phyloP scores from a whole-genome alignment of 495 filamentous ascomycete genomes.

The Talaromyces liani region DNA sequence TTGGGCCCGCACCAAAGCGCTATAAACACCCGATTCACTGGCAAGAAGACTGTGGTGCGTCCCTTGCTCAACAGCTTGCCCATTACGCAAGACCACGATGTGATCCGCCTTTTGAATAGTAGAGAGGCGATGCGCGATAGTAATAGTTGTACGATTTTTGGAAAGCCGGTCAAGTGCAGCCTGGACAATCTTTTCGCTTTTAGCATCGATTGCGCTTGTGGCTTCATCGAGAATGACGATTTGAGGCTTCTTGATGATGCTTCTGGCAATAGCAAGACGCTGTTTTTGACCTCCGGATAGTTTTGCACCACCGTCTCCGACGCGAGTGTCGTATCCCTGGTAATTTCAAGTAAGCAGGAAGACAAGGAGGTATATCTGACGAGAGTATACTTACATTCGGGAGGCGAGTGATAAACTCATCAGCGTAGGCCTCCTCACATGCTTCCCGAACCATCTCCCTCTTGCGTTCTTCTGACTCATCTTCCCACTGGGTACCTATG shows the following conservation, averaged over 20 bases:
- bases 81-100: slow-evolving; percentile 35
- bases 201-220: slow-evolving; percentile 46
- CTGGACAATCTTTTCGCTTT: slow-evolving; percentile 66
- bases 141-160: slow-evolving; percentile 28
- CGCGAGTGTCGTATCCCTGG: slow-evolving; percentile 63
- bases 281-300: slow-evolving; percentile 92
- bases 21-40: slow-evolving; percentile 14
- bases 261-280: slow-evolving; percentile 70
- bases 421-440: slow-evolving; percentile 49
- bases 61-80: slow-evolving; percentile 27
- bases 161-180: slow-evolving; percentile 44
- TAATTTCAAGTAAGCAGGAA: slow-evolving; percentile 4
- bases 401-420: slow-evolving; percentile 19
- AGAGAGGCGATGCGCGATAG: slow-evolving; percentile 43
- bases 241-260: slow-evolving; percentile 77
- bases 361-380: background rate
- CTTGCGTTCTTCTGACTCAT: slow-evolving; percentile 41
- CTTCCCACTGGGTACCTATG: slow-evolving; percentile 54
- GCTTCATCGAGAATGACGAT: slow-evolving; percentile 62
- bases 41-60: slow-evolving; percentile 35
- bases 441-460: slow-evolving; percentile 26
- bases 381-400: slow-evolving; percentile 36
- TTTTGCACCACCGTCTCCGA: slow-evolving; percentile 78
- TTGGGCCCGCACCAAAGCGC: background rate
- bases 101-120: slow-evolving; percentile 37